Conservation (phyloP, 1,139 yeast genomes). For the Sugiyamaella paludigena region DNA sequence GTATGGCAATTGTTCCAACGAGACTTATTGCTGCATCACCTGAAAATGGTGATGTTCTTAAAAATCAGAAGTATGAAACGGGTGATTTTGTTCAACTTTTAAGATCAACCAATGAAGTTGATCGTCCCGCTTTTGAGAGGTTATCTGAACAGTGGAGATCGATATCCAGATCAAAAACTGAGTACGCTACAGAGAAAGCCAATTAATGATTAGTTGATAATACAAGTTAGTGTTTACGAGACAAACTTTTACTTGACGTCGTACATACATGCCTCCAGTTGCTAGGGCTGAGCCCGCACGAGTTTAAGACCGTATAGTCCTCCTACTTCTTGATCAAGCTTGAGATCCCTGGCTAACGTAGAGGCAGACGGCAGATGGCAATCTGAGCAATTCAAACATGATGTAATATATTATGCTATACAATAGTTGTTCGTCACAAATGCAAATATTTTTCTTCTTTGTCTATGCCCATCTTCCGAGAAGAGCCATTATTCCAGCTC, state of each 20-base stretch:
- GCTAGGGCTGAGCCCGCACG: too few species aligned
- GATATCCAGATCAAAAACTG: neutral
- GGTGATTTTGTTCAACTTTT: conserved; percentile 30
- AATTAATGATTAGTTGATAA: neutral
- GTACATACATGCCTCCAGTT: too few species aligned
- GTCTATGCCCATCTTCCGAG: conserved; percentile 83
- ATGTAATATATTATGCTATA: neutral
- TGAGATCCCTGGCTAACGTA: too few species aligned
- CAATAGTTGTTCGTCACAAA: conserved; percentile 1
- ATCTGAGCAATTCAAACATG: neutral
- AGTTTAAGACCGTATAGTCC: too few species aligned
- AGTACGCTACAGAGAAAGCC: neutral
- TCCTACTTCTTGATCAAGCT: too few species aligned
- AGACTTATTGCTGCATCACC: conserved; percentile 26
- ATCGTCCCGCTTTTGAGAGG: conserved; percentile 18
- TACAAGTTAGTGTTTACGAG: too few species aligned
- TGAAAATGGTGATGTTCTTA: conserved; percentile 28
- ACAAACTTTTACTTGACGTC: too few species aligned
- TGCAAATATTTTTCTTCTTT: neutral
- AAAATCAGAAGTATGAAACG: conserved; percentile 24
- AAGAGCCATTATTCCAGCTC: conserved; percentile 83
- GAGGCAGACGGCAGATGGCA: too few species aligned
- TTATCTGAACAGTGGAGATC: conserved; percentile 4
- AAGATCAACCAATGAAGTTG: conserved; percentile 25
- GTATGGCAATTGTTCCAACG: conserved; percentile 62